Evolutionary conservation across 2,329 filamentous ascomycete genomes (phyloP), one percentile per base, ranked within the genome.

Genomic region (Didymella keratinophila): DNA sequence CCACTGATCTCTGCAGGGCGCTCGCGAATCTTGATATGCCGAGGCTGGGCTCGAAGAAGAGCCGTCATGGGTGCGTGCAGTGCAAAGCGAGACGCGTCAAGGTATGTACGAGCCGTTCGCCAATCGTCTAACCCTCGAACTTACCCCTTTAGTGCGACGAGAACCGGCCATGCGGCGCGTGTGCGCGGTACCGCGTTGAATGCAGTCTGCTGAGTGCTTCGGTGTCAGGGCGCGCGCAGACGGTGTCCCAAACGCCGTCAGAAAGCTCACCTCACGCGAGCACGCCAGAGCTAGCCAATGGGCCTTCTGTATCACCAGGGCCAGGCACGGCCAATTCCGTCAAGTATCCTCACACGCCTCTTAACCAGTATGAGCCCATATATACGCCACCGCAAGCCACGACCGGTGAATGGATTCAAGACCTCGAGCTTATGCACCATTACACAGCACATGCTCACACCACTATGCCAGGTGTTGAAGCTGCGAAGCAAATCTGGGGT

Each of bases 401-500:
- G 9, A 39, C 48, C 10, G 57, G 43, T 10, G 57, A 59, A 25
- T 73, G 71, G 71, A 66, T 68, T 49, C 59, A 62, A 41, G 70
- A 73, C 47, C 60, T 72, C 28, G 70, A 73, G 55, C 45, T 73
- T 45, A 73, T 71, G 67, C 65, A 72, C 47, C 69, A 72, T 34
- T 70, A 66, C 50, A 71, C 70, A 16, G 64, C 65, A n/a, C 62
- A 68, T 52, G 68, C 69, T 23, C 56, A 64, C 43, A 53, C 60
- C 34, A 70, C 66, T 2, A 53, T 73, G 46, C 65, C 67, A 3
- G 69, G 69, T 2, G 34, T 57, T 23, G 64, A 69, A n/a, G 39
- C 64, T n/a, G 62, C 68, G 14, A 68, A 62, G 51, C 60, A 69
- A 20, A 65, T 71, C n/a, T 79, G 75, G 75, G 67, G 69, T 34